These are phyloP conservation scores for Lobosporangium transversale DNA, from an alignment of 192 early-diverging fungal genomes.

Conservation along the genomic window DNA sequence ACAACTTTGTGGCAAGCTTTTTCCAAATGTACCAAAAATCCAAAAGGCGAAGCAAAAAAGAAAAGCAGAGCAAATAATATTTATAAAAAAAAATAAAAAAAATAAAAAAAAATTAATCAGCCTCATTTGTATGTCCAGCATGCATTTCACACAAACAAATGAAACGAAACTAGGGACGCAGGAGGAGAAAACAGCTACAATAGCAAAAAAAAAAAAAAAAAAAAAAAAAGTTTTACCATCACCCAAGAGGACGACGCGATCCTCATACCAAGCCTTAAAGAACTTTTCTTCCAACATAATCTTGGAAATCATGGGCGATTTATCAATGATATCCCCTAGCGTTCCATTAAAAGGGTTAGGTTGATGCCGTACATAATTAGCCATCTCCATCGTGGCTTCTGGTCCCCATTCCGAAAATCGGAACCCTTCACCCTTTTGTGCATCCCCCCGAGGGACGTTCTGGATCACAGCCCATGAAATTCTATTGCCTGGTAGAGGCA, in stretches of 20 bases:
- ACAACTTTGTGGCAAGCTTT: conserved; percentile 22
- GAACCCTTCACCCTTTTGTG: conserved; percentile 14
- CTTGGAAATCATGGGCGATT: conserved; percentile 31
- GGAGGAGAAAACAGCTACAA: no score
- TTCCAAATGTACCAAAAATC: not conserved
- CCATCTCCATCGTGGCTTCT: conserved; percentile 33
- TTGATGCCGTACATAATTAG: conserved; percentile 35
- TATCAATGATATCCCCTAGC: conserved; percentile 39
- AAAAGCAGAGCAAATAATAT: not conserved
- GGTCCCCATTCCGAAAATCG: conserved; percentile 48
- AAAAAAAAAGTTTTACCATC: conserved; percentile 26
- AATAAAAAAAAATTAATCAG: no score
- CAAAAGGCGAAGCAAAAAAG: not conserved
- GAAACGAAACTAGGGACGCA: no score
- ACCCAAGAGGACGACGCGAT: conserved; percentile 31
- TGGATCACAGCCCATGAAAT: conserved; percentile 49
- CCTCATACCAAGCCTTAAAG: conserved; percentile 42
- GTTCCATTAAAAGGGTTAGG: conserved; percentile 26
- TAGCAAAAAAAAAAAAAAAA: not conserved
- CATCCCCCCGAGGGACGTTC: conserved; percentile 27
- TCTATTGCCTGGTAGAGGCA: conserved; percentile 39
- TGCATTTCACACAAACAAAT: no score
- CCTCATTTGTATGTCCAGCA: no score
- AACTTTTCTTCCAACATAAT: conserved; percentile 51
- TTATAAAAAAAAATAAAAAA: no score